Base-by-base conservation (phyloP, 1,139 yeast genomes). In the Lodderomyces pseudojiufengensis region DNA sequence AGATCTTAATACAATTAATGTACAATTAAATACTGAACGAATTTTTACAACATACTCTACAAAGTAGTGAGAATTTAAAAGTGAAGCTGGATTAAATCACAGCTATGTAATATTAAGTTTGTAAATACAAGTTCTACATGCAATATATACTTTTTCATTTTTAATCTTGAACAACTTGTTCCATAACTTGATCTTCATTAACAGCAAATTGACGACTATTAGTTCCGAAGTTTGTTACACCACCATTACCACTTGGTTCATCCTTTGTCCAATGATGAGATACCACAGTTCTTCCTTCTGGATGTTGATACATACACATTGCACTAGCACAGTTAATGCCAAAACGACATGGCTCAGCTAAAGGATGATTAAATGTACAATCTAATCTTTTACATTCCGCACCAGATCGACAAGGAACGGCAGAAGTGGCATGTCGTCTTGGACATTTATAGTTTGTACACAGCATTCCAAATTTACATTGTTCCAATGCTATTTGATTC, bases 371-470 rank as follows among this genome's bases (percentile, higher is more conserved):
- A 57, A 85, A 87, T 33, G 76, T 70, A 63, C 97, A 87, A 58
- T 87, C 94, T 35, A 78, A 67, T 59, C 95, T 78, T 21, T 76
- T 72, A 63, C 97, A 87, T 34, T 70, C 70, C 13, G 76, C 73
- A 24, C 96, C 96, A 31, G 80, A 84, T 55, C 95, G 85, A 57
- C 97, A 87, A 43, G 84, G 64, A 24, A 80, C 77, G 12, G 75
- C 67, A 10, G 85, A 70, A 12, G 78, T 73, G 1, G 96, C 95
- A 58, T 87, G 97, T 61, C 97, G 77, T 59, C 77, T 84, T 41
- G 84, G 84, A 62, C 97, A 87, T 49, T 73, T 73, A 46, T 70
- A 73, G 52, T 86, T 86, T 31, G 88, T 81, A 63, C 97, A 87
- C 42, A 74, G 68, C 21, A 71, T 49, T 29, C 90, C 88, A 55